Conservation (phyloP, 148 eudicot species). For the Rhododendron ovatum region DNA sequence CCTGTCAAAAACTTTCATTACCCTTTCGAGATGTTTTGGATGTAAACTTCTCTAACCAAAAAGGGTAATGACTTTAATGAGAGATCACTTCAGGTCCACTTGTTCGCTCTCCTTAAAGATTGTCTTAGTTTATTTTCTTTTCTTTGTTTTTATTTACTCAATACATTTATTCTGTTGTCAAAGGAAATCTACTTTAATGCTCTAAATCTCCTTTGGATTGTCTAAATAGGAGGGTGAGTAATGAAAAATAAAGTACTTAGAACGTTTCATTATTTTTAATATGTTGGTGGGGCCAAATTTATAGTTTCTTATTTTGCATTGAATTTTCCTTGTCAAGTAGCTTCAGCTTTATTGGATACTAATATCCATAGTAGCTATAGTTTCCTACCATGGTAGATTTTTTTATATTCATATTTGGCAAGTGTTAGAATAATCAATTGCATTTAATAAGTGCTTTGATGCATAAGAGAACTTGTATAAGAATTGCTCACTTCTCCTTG, state of each 20-base stretch:
- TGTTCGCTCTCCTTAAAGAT: background rate
- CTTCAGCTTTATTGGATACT: background rate
- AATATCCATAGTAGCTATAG: background rate
- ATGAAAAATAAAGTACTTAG: background rate
- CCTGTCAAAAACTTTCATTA: background rate
- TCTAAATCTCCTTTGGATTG: background rate
- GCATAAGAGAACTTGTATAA: background rate
- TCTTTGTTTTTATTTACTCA: background rate
- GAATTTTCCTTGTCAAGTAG: background rate
- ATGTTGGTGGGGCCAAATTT: background rate
- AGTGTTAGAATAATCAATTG: background rate
- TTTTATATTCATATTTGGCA: background rate
- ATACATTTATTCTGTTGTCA: background rate
- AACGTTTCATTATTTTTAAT: background rate
- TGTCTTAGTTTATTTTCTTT: background rate
- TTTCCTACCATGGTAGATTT: background rate
- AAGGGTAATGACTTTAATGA: background rate
- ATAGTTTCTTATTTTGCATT: background rate
- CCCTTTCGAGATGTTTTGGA: background rate
- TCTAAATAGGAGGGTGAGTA: background rate
- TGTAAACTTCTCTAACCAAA: background rate
- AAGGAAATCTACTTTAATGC: background rate
- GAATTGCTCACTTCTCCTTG: no score
- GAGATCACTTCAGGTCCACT: background rate
- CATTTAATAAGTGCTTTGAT: background rate